Base-by-base conservation (phyloP, 2,329 filamentous ascomycete genomes). In the Madurella mycetomatis region DNA sequence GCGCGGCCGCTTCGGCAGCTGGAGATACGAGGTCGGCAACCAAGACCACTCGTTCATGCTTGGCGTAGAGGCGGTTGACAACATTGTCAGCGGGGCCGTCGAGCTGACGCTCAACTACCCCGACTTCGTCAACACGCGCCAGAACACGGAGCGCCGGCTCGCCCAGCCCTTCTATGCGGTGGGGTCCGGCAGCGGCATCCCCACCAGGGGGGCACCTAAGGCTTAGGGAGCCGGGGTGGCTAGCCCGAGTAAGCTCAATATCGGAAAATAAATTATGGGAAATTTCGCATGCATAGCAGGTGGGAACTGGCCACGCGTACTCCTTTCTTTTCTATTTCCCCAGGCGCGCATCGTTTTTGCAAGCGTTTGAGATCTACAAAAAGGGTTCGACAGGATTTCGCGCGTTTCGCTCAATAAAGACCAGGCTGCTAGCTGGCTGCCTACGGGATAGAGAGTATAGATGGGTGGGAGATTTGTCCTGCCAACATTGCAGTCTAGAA, bases 41-140 rank as follows among this genome's bases (percentile, higher is more conserved):
- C 91, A 96, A 81, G 92, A 96, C 75, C 92, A 96, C 81, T 92
- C 88, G 25, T 96, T 96, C 75, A 96, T 96, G 92, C 80, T 96
- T 59, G 92, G 92, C 70, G 92, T 96, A 17, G 92, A 96, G 76
- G 92, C 92, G 47, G 91, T 85, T 40, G 92, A 96, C 76, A 84
- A 90, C 76, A 90, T 96, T 68, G 83, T 92, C 73, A 92, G 87
- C 72, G 92, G 92, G 63, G 86, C 89, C 39, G 88, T 92, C 44
- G 92, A 96, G 80, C 77, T 96, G 68, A 96, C 92, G 32, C 83
- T 96, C 70, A 96, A 96, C 82, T 94, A 96, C 79, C 92, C 92
- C 56, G 91, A 96, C 76, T 95, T 96, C 69, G 91, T 96, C 79
- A 96, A 96, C 76, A 73, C 73, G 53, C 84, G 87, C 66, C 74